Percentiles rank a stretch among this genome's conserved stretches.
These are phyloP conservation scores for Testicularia cyperi DNA, from an alignment of 1,284 basidiomycete species.

Conservation along the genomic window DNA sequence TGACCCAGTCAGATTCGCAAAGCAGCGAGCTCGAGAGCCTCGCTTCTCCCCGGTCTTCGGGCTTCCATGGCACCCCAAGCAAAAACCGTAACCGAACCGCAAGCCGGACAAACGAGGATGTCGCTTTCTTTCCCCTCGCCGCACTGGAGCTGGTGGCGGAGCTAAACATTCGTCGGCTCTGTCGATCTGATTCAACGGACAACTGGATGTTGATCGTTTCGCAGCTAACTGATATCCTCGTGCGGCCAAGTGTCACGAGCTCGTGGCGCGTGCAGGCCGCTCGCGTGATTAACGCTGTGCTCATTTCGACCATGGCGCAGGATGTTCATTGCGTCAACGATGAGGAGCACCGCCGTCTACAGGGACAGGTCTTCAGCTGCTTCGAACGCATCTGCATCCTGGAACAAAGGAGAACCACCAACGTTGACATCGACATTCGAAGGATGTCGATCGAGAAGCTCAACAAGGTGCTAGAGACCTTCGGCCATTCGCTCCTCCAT, in stretches of 20 bases:
- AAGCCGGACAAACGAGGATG: slow-evolving; percentile 54
- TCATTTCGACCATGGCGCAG: slow-evolving; percentile 64
- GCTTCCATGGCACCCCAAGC: slow-evolving; percentile 1
- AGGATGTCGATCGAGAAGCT: slow-evolving; percentile 83
- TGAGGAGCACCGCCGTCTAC: slow-evolving; percentile 68
- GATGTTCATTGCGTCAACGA: slow-evolving; percentile 58
- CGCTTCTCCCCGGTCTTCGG: slow-evolving; percentile 11
- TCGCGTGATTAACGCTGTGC: slow-evolving; percentile 70
- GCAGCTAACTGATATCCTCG: slow-evolving; percentile 75
- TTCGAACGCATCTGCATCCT: slow-evolving; percentile 77
- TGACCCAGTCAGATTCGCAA: no score
- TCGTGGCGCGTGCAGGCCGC: slow-evolving; percentile 83
- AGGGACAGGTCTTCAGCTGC: slow-evolving; percentile 78
- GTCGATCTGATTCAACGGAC: slow-evolving; percentile 74
- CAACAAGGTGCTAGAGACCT: slow-evolving; percentile 79
- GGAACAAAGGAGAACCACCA: slow-evolving; percentile 60
- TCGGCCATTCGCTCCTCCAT: slow-evolving; percentile 82
- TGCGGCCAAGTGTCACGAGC: slow-evolving; percentile 71
- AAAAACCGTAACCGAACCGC: slow-evolving; percentile 1
- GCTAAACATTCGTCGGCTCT: slow-evolving; percentile 81
- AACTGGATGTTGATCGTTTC: slow-evolving; percentile 80
- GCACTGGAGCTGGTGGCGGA: slow-evolving; percentile 77
- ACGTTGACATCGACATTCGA: slow-evolving; percentile 70
- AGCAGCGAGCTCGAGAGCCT: no score
- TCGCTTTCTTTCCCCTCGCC: slow-evolving; percentile 71